These are phyloP conservation scores for Leccinum fallax DNA, from an alignment of 1,284 basidiomycete genomes.

Conservation along the genomic window DNA sequence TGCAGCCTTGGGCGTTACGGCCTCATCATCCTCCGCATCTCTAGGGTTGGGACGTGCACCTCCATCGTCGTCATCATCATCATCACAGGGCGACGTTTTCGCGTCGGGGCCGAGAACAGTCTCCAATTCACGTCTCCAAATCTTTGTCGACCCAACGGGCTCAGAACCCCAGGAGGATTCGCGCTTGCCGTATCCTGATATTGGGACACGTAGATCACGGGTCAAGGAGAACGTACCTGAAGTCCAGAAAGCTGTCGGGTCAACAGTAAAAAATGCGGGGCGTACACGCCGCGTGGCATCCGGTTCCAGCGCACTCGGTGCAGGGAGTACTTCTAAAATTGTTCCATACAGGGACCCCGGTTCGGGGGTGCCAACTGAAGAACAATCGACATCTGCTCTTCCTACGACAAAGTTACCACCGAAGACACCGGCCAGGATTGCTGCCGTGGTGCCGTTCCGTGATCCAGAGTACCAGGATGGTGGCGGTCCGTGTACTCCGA, in stretches of 20 bases:
- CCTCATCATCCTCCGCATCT: constrained; percentile 32
- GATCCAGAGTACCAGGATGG: constrained; percentile 34
- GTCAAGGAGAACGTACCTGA: constrained; percentile 76
- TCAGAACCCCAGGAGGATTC: constrained; percentile 46
- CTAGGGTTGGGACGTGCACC: constrained; percentile 21
- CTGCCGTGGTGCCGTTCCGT: constrained; percentile 41
- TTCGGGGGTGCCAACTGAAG: constrained; percentile 21
- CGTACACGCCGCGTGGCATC: constrained; percentile 54
- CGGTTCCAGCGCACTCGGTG: constrained; percentile 36
- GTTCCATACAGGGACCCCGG: constrained; percentile 57
- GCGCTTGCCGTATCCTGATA: constrained; percentile 60
- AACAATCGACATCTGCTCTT: constrained; percentile 29
- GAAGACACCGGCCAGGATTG: constrained; percentile 34
- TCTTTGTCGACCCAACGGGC: constrained; percentile 72
- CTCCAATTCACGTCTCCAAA: constrained; percentile 60
- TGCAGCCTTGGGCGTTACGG: constrained; percentile 39
- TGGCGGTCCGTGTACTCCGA: constrained; percentile 48
- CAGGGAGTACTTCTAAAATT: constrained; percentile 45
- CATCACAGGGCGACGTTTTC: constrained; percentile 29
- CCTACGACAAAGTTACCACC: constrained; percentile 33
- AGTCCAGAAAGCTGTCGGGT: constrained; percentile 63
- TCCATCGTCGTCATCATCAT: constrained; percentile 22
- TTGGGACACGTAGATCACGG: constrained; percentile 72
- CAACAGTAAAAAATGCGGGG: constrained; percentile 63
- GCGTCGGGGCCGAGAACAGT: constrained; percentile 28